phyloP scores from a whole-genome alignment of 2,329 filamentous ascomycete species.

The Fusarium heterosporum region DNA sequence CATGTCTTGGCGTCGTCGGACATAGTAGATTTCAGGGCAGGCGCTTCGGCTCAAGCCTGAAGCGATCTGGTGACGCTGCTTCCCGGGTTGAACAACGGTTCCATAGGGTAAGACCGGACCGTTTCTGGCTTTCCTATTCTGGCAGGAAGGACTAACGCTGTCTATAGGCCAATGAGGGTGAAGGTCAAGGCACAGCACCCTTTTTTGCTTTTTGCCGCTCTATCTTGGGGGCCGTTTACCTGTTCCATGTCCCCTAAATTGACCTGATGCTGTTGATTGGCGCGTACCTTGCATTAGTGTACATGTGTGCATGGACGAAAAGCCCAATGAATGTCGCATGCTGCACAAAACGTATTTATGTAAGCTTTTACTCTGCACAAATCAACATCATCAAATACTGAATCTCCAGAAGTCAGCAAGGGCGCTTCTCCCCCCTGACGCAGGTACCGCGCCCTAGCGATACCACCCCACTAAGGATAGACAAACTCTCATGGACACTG shows the following conservation, averaged over 20 bases:
- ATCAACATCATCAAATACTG: background rate
- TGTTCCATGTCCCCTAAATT: constrained; percentile 25
- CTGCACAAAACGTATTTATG: constrained; percentile 15
- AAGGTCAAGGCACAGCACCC: constrained; percentile 20
- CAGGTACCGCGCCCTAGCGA: constrained; percentile 37
- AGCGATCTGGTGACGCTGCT: constrained; percentile 31
- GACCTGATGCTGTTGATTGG: constrained; percentile 27
- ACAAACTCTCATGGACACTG: constrained; percentile 34
- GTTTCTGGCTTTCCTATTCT: constrained; percentile 37
- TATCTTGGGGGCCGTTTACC: constrained; percentile 40
- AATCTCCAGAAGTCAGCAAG: constrained; percentile 12
- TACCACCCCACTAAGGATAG: constrained; percentile 32
- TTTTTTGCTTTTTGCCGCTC: constrained; percentile 28
- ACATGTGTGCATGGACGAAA: background rate
- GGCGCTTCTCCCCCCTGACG: constrained; percentile 27
- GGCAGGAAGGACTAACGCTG: constrained; percentile 24
- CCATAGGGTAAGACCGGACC: constrained; percentile 33
- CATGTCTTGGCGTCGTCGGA: constrained; percentile 18
- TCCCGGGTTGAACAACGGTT: constrained; percentile 26
- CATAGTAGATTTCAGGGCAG: background rate
- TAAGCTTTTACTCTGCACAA: constrained; percentile 23
- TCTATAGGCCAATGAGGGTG: constrained; percentile 30
- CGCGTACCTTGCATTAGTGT: constrained; percentile 48
- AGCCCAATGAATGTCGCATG: constrained; percentile 18
- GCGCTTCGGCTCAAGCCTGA: constrained; percentile 19